Percentiles rank a stretch among this genome's conserved stretches.
Conservation (phyloP, 768 basidiomycete species). For the Russula abietina region DNA sequence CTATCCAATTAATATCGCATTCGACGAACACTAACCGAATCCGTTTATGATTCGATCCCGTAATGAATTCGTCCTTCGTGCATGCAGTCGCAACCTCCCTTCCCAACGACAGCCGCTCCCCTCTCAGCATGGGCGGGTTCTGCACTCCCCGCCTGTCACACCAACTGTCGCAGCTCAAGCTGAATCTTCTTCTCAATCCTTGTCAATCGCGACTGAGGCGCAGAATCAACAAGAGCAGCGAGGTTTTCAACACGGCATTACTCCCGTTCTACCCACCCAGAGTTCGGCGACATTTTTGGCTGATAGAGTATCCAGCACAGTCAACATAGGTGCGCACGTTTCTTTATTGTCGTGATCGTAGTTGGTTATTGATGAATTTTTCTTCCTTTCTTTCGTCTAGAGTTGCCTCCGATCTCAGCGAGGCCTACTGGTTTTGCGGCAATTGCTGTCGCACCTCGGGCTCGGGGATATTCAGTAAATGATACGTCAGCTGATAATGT, state of each 20-base stretch:
- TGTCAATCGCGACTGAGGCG: neutral
- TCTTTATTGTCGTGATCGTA: neutral
- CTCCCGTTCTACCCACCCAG: neutral
- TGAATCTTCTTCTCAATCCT: neutral
- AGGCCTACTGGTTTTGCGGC: neutral
- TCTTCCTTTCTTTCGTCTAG: slow-evolving; percentile 1
- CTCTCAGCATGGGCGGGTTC: no score
- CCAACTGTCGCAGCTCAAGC: neutral
- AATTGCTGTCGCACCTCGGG: neutral
- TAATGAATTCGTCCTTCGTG: no score
- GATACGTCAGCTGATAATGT: slow-evolving; percentile 11
- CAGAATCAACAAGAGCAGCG: no score
- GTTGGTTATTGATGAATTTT: neutral
- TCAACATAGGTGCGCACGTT: neutral
- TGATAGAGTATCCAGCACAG: no score
- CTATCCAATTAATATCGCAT: no score
- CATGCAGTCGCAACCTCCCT: no score
- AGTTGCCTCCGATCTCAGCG: slow-evolving; percentile 9
- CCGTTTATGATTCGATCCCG: no score
- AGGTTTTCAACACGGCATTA: neutral
- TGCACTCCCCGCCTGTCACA: neutral
- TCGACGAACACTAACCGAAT: no score
- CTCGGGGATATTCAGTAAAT: neutral
- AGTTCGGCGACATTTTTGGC: no score
- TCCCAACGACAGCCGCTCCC: no score